These are phyloP conservation scores for Aspergillus chevalieri DNA, from an alignment of 2,329 filamentous ascomycete species.

Conservation along the genomic window DNA sequence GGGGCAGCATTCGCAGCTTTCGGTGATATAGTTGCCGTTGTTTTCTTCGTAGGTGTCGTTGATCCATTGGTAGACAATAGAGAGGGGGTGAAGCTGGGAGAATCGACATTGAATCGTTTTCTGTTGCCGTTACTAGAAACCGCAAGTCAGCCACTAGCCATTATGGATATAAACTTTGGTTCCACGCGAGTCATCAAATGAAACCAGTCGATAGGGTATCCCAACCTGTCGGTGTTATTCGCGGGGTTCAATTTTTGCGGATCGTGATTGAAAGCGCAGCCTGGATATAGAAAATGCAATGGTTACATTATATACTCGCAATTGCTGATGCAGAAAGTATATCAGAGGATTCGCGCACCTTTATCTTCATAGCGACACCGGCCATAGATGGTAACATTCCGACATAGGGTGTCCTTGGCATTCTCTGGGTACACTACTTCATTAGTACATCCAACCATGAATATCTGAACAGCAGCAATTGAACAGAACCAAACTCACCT, in stretches of 20 bases:
- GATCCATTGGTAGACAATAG: constrained; percentile 33
- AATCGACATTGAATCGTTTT: constrained; percentile 88
- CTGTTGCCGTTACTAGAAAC: constrained; percentile 32
- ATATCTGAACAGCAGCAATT: not conserved
- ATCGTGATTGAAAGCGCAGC: constrained; percentile 84
- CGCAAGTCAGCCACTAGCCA: constrained; percentile 14
- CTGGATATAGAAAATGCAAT: constrained; percentile 27
- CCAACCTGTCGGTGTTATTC: constrained; percentile 36
- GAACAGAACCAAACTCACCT: constrained; percentile 31
- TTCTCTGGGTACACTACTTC: constrained; percentile 50
- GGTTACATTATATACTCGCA: constrained; percentile 12
- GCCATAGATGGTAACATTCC: constrained; percentile 89
- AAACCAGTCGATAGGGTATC: constrained; percentile 3
- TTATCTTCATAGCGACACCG: constrained; percentile 88
- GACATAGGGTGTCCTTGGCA: constrained; percentile 79
- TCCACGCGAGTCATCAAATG: not conserved
- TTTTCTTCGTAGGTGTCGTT: constrained; percentile 48
- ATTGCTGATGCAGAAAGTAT: not conserved
- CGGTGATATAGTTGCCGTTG: constrained; percentile 66
- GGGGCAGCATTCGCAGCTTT: constrained; percentile 81
- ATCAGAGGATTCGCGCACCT: constrained; percentile 41
- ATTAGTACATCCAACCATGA: constrained; percentile 2
- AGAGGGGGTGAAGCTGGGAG: constrained; percentile 83
- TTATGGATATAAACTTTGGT: not conserved
- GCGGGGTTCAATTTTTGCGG: constrained; percentile 53